Percentiles rank a stretch among this genome's conserved stretches.
Evolutionary conservation across 2,329 filamentous ascomycete genomes (phyloP).

Genomic region (Ophiocordyceps robertsii): DNA sequence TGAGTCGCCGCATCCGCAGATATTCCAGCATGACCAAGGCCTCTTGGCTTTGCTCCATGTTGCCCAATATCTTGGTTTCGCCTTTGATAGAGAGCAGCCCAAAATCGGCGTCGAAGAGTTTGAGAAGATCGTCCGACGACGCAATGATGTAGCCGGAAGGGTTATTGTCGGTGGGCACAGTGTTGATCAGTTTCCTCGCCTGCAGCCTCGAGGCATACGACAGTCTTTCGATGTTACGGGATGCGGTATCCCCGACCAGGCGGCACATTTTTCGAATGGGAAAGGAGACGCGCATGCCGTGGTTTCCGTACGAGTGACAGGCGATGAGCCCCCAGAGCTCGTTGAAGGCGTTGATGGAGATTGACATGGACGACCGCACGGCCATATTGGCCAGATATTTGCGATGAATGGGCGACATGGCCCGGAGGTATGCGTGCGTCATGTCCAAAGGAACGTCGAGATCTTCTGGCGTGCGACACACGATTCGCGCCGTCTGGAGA

Average conservation of each 20-base stretch:
- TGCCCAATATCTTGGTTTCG: constrained; percentile 78
- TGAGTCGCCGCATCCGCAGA: constrained; percentile 60
- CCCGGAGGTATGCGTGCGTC: constrained; percentile 71
- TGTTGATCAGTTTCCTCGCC: constrained; percentile 79
- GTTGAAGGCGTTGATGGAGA: constrained; percentile 76
- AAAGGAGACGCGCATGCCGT: constrained; percentile 83
- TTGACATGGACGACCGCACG: constrained; percentile 88
- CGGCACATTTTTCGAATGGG: constrained; percentile 88
- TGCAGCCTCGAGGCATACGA: constrained; percentile 78
- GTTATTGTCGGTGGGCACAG: constrained; percentile 65
- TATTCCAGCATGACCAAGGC: constrained; percentile 77
- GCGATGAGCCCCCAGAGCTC: constrained; percentile 82
- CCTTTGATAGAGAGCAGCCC: constrained; percentile 72
- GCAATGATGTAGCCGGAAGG: constrained; percentile 84
- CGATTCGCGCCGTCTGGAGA: constrained; percentile 63
- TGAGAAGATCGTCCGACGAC: constrained; percentile 73
- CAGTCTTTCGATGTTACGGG: constrained; percentile 73
- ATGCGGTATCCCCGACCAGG: constrained; percentile 73
- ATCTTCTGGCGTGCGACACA: constrained; percentile 64
- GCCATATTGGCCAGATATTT: constrained; percentile 85
- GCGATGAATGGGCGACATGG: constrained; percentile 81
- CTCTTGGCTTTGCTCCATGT: constrained; percentile 65
- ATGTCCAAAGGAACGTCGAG: constrained; percentile 66
- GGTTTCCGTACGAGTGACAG: constrained; percentile 65
- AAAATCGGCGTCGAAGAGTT: constrained; percentile 77